phyloP scores from a whole-genome alignment of 169 alveolate species.

The Plasmodium falciparum region DNA sequence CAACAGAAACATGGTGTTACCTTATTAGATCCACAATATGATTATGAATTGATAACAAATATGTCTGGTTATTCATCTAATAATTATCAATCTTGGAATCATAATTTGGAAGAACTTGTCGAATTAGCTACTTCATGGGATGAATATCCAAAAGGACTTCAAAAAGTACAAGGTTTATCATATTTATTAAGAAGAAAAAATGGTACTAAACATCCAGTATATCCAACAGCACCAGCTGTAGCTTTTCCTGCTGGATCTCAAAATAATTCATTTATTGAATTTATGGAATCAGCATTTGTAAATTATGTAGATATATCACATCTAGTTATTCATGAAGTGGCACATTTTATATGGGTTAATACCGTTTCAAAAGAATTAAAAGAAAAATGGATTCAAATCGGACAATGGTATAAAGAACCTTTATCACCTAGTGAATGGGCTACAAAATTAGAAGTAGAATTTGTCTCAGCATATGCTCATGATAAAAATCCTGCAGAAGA shows the following conservation, averaged over 20 bases:
- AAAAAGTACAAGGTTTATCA: constrained; percentile 83
- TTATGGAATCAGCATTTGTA: constrained; percentile 86
- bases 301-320: constrained; percentile 82
- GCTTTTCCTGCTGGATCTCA: constrained; percentile 86
- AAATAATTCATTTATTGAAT: constrained; percentile 82
- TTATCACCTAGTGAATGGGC: constrained; percentile 86
- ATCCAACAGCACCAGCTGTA: constrained; percentile 89
- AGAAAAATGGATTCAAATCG: constrained; percentile 77
- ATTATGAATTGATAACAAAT: constrained; percentile 5
- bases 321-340: constrained; percentile 83
- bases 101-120: constrained; percentile 85
- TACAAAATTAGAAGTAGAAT: constrained; percentile 80
- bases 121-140: constrained; percentile 87
- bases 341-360: constrained; percentile 82
- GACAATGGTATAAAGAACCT: constrained; percentile 85
- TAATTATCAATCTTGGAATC: constrained; percentile 85
- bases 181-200: constrained; percentile 82
- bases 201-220: constrained; percentile 84
- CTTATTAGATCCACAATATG: constrained; percentile 79
- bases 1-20: constrained; percentile 80
- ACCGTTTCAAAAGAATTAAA: constrained; percentile 69
- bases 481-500: constrained; percentile 87
- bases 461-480: constrained; percentile 86
- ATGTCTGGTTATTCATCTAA: constrained; percentile 78
- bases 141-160: constrained; percentile 87